These are phyloP conservation scores for Corylus avellana DNA, from an alignment of 306 rosid genomes.

Conservation along the genomic window DNA sequence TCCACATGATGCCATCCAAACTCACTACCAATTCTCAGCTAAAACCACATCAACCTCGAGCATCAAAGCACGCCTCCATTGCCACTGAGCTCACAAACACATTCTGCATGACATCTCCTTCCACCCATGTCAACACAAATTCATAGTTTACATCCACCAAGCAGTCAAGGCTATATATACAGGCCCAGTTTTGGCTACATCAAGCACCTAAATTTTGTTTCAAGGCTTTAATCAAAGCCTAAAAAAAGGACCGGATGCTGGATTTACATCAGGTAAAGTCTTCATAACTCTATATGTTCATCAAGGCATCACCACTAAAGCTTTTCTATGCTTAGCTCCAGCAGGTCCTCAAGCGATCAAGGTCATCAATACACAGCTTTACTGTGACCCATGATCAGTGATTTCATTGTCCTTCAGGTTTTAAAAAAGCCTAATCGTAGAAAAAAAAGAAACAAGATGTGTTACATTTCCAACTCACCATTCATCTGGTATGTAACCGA, in stretches of 20 bases:
- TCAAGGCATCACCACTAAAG: not conserved
- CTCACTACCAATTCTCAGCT: no score
- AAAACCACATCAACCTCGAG: no score
- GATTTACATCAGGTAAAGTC: not conserved
- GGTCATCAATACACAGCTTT: not conserved
- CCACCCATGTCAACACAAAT: not conserved
- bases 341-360: not conserved
- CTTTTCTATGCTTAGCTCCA: not conserved
- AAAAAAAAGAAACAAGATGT: not conserved
- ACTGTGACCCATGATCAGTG: not conserved
- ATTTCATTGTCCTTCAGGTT: not conserved
- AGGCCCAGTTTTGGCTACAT: not conserved
- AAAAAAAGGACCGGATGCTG: not conserved
- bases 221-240: not conserved
- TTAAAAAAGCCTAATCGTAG: not conserved
- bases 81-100: not conserved
- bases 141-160: not conserved
- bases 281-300: not conserved
- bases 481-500: slow-evolving; percentile 81
- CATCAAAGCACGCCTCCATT: not conserved
- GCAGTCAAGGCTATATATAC: not conserved
- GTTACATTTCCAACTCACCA: slow-evolving; percentile 56
- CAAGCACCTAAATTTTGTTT: not conserved
- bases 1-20: not conserved
- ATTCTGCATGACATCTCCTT: not conserved